These are phyloP conservation scores for Prunus salicina DNA, from an alignment of 306 rosid genomes.

Conservation along the genomic window DNA sequence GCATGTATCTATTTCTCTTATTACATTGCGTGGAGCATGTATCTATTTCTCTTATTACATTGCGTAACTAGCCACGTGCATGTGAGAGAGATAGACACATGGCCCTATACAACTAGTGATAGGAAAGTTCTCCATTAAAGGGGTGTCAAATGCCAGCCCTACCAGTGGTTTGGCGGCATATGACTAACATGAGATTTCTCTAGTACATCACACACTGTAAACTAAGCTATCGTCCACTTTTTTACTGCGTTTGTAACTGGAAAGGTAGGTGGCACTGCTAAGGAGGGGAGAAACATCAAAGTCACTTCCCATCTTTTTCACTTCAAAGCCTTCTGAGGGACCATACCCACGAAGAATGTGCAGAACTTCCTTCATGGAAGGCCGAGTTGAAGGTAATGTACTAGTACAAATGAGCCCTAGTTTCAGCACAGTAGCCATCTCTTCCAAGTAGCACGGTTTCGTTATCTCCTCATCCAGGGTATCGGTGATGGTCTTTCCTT, in stretches of 20 bases:
- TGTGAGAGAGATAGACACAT: too few species aligned
- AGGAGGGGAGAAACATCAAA: slow-evolving; percentile 62
- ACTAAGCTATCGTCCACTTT: slow-evolving; percentile 28
- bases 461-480: slow-evolving; percentile 56
- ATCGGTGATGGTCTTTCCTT: slow-evolving; percentile 46
- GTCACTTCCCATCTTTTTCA: slow-evolving; percentile 35
- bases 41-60: too few species aligned
- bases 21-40: too few species aligned
- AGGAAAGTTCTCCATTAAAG: too few species aligned
- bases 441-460: slow-evolving; percentile 45
- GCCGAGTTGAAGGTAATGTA: slow-evolving; percentile 56
- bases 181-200: not conserved
- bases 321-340: slow-evolving; percentile 22
- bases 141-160: too few species aligned
- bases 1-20: too few species aligned
- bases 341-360: slow-evolving; percentile 53
- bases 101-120: too few species aligned
- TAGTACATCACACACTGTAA: slow-evolving; percentile 11
- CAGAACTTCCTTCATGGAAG: slow-evolving; percentile 65
- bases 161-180: not conserved
- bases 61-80: too few species aligned
- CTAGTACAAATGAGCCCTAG: slow-evolving; percentile 80
- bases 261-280: slow-evolving; percentile 39
- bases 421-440: slow-evolving; percentile 58
- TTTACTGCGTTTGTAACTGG: slow-evolving; percentile 53